A percentile compares a stretch with the other conserved stretches of the same genome.
Evolutionary conservation across 1,139 yeast species (phyloP).

Genomic region (Meyerozyma smithsonii): DNA sequence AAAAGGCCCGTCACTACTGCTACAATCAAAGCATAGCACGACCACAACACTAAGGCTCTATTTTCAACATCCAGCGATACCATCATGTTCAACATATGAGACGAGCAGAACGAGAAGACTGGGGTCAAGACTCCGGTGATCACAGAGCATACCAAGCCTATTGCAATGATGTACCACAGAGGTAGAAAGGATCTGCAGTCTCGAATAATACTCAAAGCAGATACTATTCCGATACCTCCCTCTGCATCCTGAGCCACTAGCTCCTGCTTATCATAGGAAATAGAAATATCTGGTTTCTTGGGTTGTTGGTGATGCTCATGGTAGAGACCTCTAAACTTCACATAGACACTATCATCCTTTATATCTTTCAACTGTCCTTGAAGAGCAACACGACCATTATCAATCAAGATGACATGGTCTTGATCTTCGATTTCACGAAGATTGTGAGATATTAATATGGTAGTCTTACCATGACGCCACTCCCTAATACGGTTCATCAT

Average conservation of each 20-base stretch:
- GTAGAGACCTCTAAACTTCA: background rate
- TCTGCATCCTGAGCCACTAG: no score
- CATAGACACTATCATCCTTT: background rate
- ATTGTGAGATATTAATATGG: slow-evolving; percentile 80
- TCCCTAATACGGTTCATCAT: slow-evolving; percentile 46
- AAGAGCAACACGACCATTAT: slow-evolving; percentile 50
- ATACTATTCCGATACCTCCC: no score
- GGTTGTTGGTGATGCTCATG: slow-evolving; percentile 22
- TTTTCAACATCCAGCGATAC: slow-evolving; percentile 36
- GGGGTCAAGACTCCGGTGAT: slow-evolving; percentile 68
- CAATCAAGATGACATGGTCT: slow-evolving; percentile 56
- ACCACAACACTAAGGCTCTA: slow-evolving; percentile 52
- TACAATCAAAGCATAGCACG: slow-evolving; percentile 54
- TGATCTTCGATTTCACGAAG: slow-evolving; percentile 45
- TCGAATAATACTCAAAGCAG: slow-evolving; percentile 30
- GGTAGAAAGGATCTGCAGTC: slow-evolving; percentile 30
- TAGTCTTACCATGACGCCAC: slow-evolving; percentile 69
- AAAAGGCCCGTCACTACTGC: slow-evolving; percentile 59
- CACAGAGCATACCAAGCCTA: slow-evolving; percentile 53
- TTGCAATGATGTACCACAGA: slow-evolving; percentile 29
- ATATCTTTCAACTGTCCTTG: slow-evolving; percentile 7
- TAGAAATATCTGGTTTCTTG: slow-evolving; percentile 9
- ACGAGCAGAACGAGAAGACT: slow-evolving; percentile 69
- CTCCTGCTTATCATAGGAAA: no score
- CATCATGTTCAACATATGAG: slow-evolving; percentile 59